Conservation (phyloP, 768 basidiomycete genomes). For the Botryobasidium botryosum region DNA sequence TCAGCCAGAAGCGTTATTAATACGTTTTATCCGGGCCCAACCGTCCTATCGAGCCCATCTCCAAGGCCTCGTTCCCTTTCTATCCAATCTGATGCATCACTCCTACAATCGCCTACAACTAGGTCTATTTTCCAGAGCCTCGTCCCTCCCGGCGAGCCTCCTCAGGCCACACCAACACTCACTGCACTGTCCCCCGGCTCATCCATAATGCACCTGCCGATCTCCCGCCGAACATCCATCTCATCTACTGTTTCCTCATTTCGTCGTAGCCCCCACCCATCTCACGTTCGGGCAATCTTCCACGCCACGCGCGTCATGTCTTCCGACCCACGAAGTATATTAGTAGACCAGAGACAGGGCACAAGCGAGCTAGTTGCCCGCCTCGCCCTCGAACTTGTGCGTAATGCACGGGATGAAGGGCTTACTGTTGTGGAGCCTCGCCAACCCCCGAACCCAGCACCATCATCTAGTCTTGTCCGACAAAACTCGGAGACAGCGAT, state of each 20-base stretch:
- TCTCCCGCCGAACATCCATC: constrained; percentile 7
- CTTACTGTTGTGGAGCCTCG: constrained; percentile 5
- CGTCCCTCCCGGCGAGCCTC: not conserved
- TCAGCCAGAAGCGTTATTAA: constrained; percentile 3
- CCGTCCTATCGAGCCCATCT: no score
- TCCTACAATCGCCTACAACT: not conserved
- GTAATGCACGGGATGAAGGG: constrained; percentile 46
- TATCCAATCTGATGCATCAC: not conserved
- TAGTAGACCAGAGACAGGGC: constrained; percentile 52
- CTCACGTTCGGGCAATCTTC: constrained; percentile 45
- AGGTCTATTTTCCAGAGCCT: not conserved
- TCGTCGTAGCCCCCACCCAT: constrained; percentile 9
- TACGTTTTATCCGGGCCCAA: no score
- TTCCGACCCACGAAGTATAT: constrained; percentile 52
- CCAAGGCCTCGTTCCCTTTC: no score
- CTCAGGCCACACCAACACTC: constrained; percentile 1
- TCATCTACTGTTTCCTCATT: not conserved
- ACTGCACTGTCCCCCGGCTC: constrained; percentile 1
- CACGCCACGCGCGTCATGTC: constrained; percentile 84
- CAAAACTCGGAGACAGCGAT: not conserved
- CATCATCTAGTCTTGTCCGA: constrained; percentile 15
- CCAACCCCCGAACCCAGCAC: constrained; percentile 23
- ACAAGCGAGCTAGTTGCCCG: constrained; percentile 40
- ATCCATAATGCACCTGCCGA: constrained; percentile 8
- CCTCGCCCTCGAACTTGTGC: constrained; percentile 51